Percentiles rank a stretch among this genome's conserved stretches.
These are phyloP conservation scores for Primulina eburnea DNA, from an alignment of 257 asterid species.

Conservation along the genomic window DNA sequence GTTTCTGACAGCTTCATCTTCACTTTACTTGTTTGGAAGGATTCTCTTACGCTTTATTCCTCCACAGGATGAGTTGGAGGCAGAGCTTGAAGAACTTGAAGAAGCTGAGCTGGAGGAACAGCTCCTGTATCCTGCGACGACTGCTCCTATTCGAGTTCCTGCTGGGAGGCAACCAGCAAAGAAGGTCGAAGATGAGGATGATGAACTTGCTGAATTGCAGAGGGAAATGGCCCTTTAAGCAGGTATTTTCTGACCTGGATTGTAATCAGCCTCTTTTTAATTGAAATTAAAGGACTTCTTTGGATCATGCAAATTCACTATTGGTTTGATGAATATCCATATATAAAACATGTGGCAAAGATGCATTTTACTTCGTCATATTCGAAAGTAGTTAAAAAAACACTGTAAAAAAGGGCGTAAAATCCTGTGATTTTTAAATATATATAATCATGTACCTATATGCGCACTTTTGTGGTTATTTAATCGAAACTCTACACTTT, in stretches of 20 bases:
- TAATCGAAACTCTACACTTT: too few species aligned
- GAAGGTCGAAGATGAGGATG: constrained; percentile 56
- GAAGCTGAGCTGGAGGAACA: constrained; percentile 76
- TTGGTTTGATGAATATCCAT: too few species aligned
- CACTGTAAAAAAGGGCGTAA: too few species aligned
- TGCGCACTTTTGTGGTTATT: too few species aligned
- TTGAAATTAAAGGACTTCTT: too few species aligned
- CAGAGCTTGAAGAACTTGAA: constrained; percentile 82
- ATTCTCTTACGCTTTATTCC: constrained; percentile 4
- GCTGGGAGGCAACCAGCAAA: constrained; percentile 59
- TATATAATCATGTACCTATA: too few species aligned
- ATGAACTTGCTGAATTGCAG: constrained; percentile 80
- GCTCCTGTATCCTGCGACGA: constrained; percentile 72
- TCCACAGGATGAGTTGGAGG: constrained; percentile 69
- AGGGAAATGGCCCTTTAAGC: constrained; percentile 81
- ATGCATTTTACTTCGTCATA: too few species aligned
- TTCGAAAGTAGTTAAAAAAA: too few species aligned
- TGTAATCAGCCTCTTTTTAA: too few species aligned
- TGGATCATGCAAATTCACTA: too few species aligned
- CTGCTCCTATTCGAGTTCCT: constrained; percentile 53
- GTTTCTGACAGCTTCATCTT: constrained; percentile 14
- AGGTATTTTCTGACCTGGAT: constrained; percentile 32
- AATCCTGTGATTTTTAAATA: too few species aligned
- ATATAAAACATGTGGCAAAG: too few species aligned
- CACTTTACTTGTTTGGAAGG: constrained; percentile 9